Percentiles rank a stretch among this genome's conserved stretches.
phyloP scores from a whole-genome alignment of 2,329 filamentous ascomycete genomes.

The Trichoderma citrinoviride region DNA sequence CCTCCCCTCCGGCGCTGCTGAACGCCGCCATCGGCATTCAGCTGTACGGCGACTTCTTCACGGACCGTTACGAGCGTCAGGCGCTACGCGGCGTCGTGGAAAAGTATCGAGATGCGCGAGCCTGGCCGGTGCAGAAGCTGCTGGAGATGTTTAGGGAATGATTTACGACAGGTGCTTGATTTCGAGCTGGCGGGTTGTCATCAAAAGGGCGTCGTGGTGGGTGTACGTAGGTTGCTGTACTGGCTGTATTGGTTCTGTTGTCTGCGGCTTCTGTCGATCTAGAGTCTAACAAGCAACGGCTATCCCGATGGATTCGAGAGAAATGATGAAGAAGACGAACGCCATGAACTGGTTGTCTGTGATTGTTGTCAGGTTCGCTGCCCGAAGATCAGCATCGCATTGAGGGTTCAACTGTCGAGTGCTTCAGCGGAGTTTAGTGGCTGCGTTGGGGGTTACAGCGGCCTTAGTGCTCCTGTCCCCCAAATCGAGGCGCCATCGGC shows the following conservation, averaged over 20 bases:
- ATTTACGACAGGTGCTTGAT: not conserved
- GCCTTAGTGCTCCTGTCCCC: not conserved
- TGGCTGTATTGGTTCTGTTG: not conserved
- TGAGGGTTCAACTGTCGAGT: too few species aligned
- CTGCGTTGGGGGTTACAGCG: too few species aligned
- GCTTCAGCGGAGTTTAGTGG: too few species aligned
- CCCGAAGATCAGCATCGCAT: too few species aligned
- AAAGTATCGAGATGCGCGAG: slow-evolving; percentile 43
- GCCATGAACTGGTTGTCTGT: not conserved
- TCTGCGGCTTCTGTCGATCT: not conserved
- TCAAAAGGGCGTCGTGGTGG: not conserved
- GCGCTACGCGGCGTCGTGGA: slow-evolving; percentile 42
- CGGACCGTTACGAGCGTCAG: slow-evolving; percentile 38
- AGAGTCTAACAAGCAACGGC: not conserved
- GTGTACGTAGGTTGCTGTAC: not conserved
- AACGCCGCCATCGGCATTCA: slow-evolving; percentile 42
- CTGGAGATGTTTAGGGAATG: slow-evolving; percentile 36
- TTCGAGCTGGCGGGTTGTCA: not conserved
- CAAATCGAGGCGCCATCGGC: not conserved
- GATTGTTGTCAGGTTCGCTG: not conserved
- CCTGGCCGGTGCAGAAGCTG: slow-evolving; percentile 40
- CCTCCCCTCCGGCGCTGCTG: slow-evolving; percentile 39
- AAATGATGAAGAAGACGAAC: not conserved
- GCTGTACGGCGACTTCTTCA: slow-evolving; percentile 44
- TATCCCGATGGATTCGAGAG: too few species aligned